A percentile compares a stretch with the other conserved stretches of the same genome.
phyloP scores from a whole-genome alignment of 2,329 filamentous ascomycete species.

The Sporothrix protearum region DNA sequence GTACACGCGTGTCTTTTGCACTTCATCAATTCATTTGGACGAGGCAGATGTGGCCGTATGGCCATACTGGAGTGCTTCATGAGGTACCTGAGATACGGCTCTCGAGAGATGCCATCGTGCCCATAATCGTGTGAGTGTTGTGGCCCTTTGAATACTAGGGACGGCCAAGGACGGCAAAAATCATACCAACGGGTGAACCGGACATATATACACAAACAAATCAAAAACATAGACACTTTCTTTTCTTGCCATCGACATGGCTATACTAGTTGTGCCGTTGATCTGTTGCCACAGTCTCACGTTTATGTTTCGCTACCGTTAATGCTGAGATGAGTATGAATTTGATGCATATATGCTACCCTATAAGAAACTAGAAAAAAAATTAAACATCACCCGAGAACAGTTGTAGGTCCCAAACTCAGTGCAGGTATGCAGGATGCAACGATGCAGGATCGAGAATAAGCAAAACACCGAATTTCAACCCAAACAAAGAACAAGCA shows the following conservation, averaged over 20 bases:
- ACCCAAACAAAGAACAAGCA: not conserved
- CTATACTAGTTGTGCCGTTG: not conserved
- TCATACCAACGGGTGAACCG: not conserved
- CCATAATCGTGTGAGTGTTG: not conserved
- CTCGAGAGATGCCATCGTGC: not conserved
- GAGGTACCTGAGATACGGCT: not conserved
- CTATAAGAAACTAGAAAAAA: not conserved
- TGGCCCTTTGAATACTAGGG: no score
- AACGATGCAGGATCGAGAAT: not conserved
- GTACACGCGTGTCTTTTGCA: not conserved
- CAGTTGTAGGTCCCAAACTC: not conserved
- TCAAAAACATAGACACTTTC: not conserved
- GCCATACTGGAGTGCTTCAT: not conserved
- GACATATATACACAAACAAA: not conserved
- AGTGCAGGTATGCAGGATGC: not conserved
- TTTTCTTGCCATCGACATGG: not conserved
- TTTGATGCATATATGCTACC: slow-evolving; percentile 10
- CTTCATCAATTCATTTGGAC: not conserved
- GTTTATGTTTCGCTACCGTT: not conserved
- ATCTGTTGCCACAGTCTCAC: not conserved
- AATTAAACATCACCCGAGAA: not conserved
- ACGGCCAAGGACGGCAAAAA: not conserved
- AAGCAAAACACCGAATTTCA: not conserved
- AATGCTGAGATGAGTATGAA: slow-evolving; percentile 11
- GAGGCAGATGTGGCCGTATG: not conserved